These are phyloP conservation scores for Wickerhamomyces mucosus DNA, from an alignment of 805 yeast genomes.

Conservation along the genomic window DNA sequence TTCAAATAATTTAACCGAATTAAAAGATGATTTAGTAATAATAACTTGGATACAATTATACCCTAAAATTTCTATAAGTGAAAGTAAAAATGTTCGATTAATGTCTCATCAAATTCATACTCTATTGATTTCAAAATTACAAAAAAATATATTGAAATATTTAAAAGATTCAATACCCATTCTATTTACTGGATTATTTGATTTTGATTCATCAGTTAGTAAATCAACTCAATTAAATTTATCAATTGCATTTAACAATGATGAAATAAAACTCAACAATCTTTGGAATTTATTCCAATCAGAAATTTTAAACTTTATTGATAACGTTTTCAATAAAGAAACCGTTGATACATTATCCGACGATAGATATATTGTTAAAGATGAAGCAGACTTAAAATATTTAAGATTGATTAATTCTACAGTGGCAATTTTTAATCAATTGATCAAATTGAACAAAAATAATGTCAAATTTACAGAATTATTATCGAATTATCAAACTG, in stretches of 20 bases:
- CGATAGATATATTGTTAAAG: conserved; percentile 55
- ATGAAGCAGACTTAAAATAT: conserved; percentile 59
- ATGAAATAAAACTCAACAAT: conserved; percentile 41
- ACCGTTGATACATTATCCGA: conserved; percentile 61
- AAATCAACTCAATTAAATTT: conserved; percentile 39
- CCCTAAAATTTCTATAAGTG: conserved; percentile 69
- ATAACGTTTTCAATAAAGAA: conserved; percentile 46
- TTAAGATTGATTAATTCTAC: conserved; percentile 44
- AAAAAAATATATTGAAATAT: conserved; percentile 53
- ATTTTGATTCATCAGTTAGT: conserved; percentile 55
- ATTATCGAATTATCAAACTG: conserved; percentile 16
- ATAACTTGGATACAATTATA: conserved; percentile 73
- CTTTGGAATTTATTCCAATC: conserved; percentile 52
- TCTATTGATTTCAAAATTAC: conserved; percentile 35
- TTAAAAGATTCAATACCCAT: conserved; percentile 65
- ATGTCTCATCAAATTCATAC: conserved; percentile 60
- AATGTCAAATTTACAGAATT: conserved; percentile 17
- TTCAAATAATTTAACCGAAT: conserved; percentile 11
- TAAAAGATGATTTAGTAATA: conserved; percentile 45
- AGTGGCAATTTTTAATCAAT: conserved; percentile 34
- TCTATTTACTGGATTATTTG: conserved; percentile 65
- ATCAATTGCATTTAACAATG: conserved; percentile 44
- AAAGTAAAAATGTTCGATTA: conserved; percentile 53
- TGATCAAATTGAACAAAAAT: conserved; percentile 17
- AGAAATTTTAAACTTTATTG: conserved; percentile 46